Conservation (phyloP, 2,329 filamentous ascomycete species). For the Zymoseptoria crescenta region DNA sequence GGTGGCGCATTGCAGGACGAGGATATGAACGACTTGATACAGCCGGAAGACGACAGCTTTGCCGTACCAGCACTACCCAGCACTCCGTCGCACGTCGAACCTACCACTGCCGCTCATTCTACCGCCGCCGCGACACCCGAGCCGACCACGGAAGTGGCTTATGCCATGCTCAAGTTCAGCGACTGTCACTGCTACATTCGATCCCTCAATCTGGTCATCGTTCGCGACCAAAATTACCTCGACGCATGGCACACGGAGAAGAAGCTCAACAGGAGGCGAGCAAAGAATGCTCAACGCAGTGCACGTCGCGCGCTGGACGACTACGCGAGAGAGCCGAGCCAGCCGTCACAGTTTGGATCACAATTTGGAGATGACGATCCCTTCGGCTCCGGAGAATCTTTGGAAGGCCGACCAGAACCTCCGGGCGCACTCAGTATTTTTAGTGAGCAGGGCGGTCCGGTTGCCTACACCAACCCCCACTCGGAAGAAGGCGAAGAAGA, state of each 20-base stretch:
- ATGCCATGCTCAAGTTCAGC: conserved; percentile 61
- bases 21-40: not conserved
- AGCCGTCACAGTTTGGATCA: conserved; percentile 14
- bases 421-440: conserved; percentile 17
- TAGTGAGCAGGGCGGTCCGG: conserved; percentile 27
- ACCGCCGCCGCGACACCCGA: conserved; percentile 8
- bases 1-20: not conserved
- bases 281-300: conserved; percentile 1
- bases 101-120: conserved; percentile 1
- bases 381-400: conserved; percentile 13
- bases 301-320: conserved; percentile 16
- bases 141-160: conserved; percentile 34
- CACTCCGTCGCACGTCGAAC: conserved; percentile 1
- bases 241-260: conserved; percentile 14
- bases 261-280: conserved; percentile 12
- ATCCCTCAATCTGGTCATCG: conserved; percentile 63
- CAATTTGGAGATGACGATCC: conserved; percentile 18
- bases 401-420: conserved; percentile 23
- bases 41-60: not conserved
- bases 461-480: conserved; percentile 36
- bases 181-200: conserved; percentile 76
- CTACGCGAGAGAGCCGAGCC: conserved; percentile 24
- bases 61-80: conserved; percentile 1
- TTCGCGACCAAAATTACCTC: conserved; percentile 47
- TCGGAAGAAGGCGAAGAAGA: conserved; percentile 48